phyloP scores from a whole-genome alignment of 352 stramenopile species.

The Phytophthora nicotianae region DNA sequence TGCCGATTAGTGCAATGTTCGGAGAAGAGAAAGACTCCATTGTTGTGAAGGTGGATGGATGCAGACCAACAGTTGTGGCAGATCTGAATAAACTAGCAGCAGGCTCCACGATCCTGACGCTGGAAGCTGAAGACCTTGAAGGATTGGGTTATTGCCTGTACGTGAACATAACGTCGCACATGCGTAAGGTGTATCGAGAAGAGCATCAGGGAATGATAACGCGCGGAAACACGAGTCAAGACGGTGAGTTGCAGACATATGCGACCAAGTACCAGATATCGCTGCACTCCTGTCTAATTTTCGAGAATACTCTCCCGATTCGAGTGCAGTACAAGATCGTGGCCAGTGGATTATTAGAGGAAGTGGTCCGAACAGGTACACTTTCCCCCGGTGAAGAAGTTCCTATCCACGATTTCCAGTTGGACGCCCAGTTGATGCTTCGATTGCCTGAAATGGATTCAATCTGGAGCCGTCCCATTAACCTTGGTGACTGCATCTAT shows the following conservation, averaged over 20 bases:
- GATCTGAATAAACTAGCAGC: conserved; percentile 67
- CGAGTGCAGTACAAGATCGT: conserved; percentile 86
- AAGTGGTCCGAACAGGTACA: conserved; percentile 66
- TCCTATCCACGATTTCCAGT: conserved; percentile 81
- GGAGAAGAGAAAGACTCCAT: conserved; percentile 80
- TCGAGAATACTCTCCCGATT: conserved; percentile 89
- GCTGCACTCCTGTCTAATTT: conserved; percentile 81
- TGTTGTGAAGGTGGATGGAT: conserved; percentile 86
- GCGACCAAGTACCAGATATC: conserved; percentile 90
- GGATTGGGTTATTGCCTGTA: conserved; percentile 83
- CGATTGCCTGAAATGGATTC: conserved; percentile 87
- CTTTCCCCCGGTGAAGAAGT: conserved; percentile 86
- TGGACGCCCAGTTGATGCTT: conserved; percentile 71
- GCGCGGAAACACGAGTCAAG: conserved; percentile 51
- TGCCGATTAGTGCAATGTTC: conserved; percentile 83
- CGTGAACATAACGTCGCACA: conserved; percentile 80
- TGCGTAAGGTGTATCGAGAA: conserved; percentile 90
- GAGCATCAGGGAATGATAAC: conserved; percentile 80
- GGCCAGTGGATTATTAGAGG: conserved; percentile 21
- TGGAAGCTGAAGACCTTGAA: conserved; percentile 66
- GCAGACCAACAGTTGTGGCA: conserved; percentile 81
- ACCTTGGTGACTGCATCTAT: conserved; percentile 83
- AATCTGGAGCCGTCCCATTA: conserved; percentile 76
- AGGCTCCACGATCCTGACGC: conserved; percentile 68
- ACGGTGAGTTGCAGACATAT: conserved; percentile 73